Conservation (phyloP, 1,284 basidiomycete species). For the Mycosarcoma maydis region DNA sequence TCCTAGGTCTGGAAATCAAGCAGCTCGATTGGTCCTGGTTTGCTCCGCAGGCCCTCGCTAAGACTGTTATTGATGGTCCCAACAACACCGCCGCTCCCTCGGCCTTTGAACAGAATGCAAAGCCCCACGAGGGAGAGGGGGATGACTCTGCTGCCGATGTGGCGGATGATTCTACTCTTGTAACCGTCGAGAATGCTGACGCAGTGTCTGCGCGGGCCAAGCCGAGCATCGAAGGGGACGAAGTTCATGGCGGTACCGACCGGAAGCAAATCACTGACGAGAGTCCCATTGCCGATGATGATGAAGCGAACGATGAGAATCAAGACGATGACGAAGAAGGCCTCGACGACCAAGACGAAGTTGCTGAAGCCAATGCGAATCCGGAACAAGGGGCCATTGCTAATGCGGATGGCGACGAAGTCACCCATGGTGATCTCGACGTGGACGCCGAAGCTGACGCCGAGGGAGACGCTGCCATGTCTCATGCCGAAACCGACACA, state of each 20-base stretch:
- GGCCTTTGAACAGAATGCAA: too few species aligned
- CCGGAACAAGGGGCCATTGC: slow-evolving; percentile 14
- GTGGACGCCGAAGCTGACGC: slow-evolving; percentile 16
- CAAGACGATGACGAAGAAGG: slow-evolving; percentile 2
- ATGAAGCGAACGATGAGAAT: neutral
- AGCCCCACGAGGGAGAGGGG: neutral
- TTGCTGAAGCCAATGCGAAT: slow-evolving; percentile 10
- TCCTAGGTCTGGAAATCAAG: slow-evolving; percentile 48
- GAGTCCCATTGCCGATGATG: neutral
- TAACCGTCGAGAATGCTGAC: neutral
- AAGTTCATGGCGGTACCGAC: neutral
- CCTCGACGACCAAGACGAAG: slow-evolving; percentile 8
- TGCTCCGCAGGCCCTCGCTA: slow-evolving; percentile 7
- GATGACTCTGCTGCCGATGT: neutral
- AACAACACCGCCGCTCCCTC: too few species aligned
- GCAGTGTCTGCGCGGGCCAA: neutral
- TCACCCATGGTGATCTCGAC: slow-evolving; percentile 10
- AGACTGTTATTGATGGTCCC: neutral
- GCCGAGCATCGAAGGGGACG: neutral
- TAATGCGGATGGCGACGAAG: neutral
- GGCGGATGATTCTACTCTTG: neutral
- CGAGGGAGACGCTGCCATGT: slow-evolving; percentile 8
- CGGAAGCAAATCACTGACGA: neutral
- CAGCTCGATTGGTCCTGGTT: slow-evolving; percentile 54
- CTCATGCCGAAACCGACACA: slow-evolving; percentile 17